phyloP scores from a whole-genome alignment of 23 red algal genomes.

The Cyanidium caldarium region DNA sequence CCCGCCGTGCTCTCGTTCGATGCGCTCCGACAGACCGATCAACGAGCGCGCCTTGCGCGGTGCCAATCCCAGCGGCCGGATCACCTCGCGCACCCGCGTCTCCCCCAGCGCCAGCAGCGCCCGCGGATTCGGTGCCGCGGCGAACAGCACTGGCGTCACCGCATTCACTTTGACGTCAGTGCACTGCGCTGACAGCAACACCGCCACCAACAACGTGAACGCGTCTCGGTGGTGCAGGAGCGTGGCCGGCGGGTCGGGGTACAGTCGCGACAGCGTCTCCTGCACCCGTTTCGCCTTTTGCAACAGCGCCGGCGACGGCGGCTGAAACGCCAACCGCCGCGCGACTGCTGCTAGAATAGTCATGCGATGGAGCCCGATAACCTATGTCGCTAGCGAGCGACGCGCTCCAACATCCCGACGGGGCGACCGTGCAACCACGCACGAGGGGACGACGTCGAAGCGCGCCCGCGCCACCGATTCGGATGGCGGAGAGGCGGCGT shows the following conservation, averaged over 20 bases:
- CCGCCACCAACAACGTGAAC: constrained; percentile 55
- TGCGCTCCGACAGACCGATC: constrained; percentile 2
- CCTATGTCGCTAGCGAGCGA: too few species aligned
- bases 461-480: too few species aligned
- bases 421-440: too few species aligned
- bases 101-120: constrained; percentile 24
- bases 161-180: constrained; percentile 43
- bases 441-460: too few species aligned
- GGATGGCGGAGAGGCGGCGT: too few species aligned
- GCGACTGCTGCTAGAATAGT: too few species aligned
- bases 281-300: constrained; percentile 36
- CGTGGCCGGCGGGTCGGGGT: constrained; percentile 20
- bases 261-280: constrained; percentile 8
- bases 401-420: too few species aligned
- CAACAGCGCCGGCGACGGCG: constrained; percentile 15
- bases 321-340: background rate
- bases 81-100: constrained; percentile 11
- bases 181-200: constrained; percentile 53
- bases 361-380: too few species aligned
- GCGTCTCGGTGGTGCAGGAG: constrained; percentile 55
- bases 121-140: constrained; percentile 19
- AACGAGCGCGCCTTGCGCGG: constrained; percentile 37
- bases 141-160: constrained; percentile 50
- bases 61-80: constrained; percentile 36
- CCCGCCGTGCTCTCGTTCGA: constrained; percentile 15